Conservation (phyloP, 1,139 yeast species). For the Saccharomyces hybrid region DNA sequence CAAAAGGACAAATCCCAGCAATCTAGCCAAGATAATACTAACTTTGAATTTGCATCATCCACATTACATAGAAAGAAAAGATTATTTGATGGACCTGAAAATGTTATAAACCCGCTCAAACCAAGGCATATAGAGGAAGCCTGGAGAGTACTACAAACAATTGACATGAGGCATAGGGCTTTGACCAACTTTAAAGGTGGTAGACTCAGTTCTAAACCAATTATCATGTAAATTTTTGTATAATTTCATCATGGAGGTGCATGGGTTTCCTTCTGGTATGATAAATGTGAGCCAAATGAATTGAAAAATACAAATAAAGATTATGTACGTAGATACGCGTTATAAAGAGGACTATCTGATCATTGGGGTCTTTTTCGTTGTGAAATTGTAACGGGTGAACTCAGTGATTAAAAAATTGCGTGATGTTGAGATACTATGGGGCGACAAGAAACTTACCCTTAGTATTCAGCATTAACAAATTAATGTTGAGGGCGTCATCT, state of each 20-base stretch:
- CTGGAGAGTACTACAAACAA: constrained; percentile 70
- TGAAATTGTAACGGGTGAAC: neutral
- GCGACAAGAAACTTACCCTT: neutral
- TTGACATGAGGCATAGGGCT: constrained; percentile 55
- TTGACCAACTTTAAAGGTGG: constrained; percentile 76
- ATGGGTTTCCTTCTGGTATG: neutral
- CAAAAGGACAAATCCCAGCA: constrained; percentile 27
- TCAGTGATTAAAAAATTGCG: neutral
- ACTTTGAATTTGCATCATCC: constrained; percentile 20
- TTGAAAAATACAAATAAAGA: neutral
- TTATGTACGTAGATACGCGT: neutral
- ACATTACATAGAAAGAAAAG: constrained; percentile 45
- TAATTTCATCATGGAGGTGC: neutral
- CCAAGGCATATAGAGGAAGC: constrained; percentile 89
- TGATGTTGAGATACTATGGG: neutral
- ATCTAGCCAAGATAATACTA: constrained; percentile 15
- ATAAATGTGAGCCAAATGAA: neutral
- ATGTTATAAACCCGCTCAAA: constrained; percentile 70
- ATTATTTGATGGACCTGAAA: constrained; percentile 87
- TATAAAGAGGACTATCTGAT: too few species aligned
- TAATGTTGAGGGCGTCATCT: neutral
- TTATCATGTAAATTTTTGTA: constrained; percentile 23
- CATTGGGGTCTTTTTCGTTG: neutral
- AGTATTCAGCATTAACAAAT: neutral
- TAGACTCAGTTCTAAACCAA: constrained; percentile 31